Evolutionary conservation across 805 yeast species (phyloP), one percentile per base, ranked within the genome.

Genomic region (Pichia exigua): DNA sequence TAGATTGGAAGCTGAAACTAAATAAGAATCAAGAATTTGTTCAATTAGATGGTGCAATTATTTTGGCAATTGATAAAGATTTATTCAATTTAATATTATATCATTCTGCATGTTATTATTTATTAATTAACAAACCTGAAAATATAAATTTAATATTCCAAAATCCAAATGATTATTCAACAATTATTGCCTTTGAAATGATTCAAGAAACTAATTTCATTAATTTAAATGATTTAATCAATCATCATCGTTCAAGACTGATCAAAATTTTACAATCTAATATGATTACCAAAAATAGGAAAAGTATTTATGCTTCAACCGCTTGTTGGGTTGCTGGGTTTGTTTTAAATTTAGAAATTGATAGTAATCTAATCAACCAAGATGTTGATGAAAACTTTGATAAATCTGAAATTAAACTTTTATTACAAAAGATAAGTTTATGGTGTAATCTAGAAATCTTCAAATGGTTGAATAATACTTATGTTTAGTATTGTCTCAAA

Each of bases 211-310:
- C 11, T 7, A 32, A 32, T 44, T 27, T 21, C 12, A 44, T 48
- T 35, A 44, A 48, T 24, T 48, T 28, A 26, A 59, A 67, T 30
- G 72, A 69, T 51, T 53, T 74, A 24, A 61, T 57, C 39, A 63
- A 65, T 22, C 74, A 78, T 78, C 68, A 65, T 45, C 43, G 50
- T 18, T 61, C 66, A 28, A 63, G 75, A 48, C 70, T 76, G 0
- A 59, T 52, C 32, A 52, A 52, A 26, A 48, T 52, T 17, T 35
- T 52, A 26, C 30, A 52, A 17, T 27, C 43, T 26, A 52, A 52
- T 30, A 45, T 52, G 51, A 26, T 42, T 5, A 45, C 44, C 4
- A 52, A 52, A 42, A 47, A 28, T 26, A 46, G 42, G 22, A 52
- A 52, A 46, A 45, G 49, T 35, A 52, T 45, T 27, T 52, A 48